Evolutionary conservation across 1,284 basidiomycete species (phyloP).

Genomic region (Tilletiopsis washingtonensis): DNA sequence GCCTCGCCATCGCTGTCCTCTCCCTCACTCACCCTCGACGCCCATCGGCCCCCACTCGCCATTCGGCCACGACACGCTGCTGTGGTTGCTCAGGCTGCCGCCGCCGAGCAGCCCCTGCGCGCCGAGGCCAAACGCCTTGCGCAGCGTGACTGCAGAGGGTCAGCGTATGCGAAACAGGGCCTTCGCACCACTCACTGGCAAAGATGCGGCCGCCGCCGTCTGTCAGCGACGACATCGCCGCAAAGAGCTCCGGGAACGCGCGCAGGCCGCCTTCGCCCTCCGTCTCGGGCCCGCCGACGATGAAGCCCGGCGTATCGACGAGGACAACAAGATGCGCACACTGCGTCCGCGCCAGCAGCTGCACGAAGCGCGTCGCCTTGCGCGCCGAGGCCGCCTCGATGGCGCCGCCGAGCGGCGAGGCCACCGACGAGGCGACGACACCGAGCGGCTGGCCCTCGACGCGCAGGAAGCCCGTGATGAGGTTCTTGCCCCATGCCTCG

Average conservation of each 20-base stretch:
- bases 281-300: slow-evolving; percentile 21
- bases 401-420: slow-evolving; percentile 20
- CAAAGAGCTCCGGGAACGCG: slow-evolving; percentile 27
- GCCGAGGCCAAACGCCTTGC: slow-evolving; percentile 25
- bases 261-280: slow-evolving; percentile 21
- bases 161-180: neutral
- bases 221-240: slow-evolving; percentile 10
- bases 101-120: slow-evolving; percentile 28
- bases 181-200: neutral
- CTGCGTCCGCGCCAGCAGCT: slow-evolving; percentile 17
- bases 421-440: slow-evolving; percentile 22
- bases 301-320: slow-evolving; percentile 34
- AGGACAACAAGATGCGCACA: slow-evolving; percentile 16
- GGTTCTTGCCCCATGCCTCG: slow-evolving; percentile 12
- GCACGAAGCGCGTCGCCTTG: slow-evolving; percentile 24
- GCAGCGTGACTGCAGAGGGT: slow-evolving; percentile 9
- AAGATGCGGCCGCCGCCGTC: slow-evolving; percentile 17
- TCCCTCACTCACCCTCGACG: too few species aligned
- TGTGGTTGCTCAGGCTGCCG: slow-evolving; percentile 13
- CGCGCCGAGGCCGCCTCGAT: slow-evolving; percentile 22
- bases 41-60: slow-evolving; percentile 19
- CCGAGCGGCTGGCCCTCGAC: slow-evolving; percentile 16
- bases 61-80: slow-evolving; percentile 20
- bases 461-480: slow-evolving; percentile 22
- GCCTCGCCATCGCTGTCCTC: too few species aligned